A percentile compares a stretch with the other conserved stretches of the same genome.
These are phyloP conservation scores for Pichia sp. DNA, from an alignment of 1,139 yeast species.

Conservation along the genomic window DNA sequence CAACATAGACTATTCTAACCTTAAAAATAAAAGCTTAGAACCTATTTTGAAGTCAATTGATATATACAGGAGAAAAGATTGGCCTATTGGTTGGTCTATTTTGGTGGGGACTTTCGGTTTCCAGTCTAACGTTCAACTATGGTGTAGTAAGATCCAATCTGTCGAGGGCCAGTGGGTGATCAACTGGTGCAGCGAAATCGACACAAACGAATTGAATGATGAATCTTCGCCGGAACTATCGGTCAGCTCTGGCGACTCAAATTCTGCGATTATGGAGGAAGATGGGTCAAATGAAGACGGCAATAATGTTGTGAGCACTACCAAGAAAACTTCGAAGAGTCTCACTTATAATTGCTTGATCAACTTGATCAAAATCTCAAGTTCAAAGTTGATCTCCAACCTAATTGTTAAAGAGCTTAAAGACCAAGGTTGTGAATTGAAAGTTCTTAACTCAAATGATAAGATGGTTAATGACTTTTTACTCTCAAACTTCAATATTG, in stretches of 20 bases:
- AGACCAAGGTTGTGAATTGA: conserved; percentile 38
- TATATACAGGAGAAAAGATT: conserved; percentile 57
- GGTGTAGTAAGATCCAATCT: conserved; percentile 61
- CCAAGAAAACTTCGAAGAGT: conserved; percentile 13
- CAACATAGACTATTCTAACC: conserved; percentile 23
- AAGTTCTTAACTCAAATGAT: conserved; percentile 30
- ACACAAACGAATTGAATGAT: conserved; percentile 13
- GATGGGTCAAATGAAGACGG: not conserved
- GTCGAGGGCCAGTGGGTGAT: conserved; percentile 62
- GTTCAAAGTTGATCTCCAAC: conserved; percentile 60
- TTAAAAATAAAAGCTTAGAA: conserved; percentile 26
- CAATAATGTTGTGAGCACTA: not conserved
- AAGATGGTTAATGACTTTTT: conserved; percentile 23
- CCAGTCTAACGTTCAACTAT: conserved; percentile 50
- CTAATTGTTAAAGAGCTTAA: conserved; percentile 60
- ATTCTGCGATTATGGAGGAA: not conserved
- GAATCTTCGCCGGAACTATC: not conserved
- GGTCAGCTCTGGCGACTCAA: not conserved
- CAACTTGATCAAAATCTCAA: conserved; percentile 47
- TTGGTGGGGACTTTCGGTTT: conserved; percentile 44
- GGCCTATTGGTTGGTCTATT: conserved; percentile 74
- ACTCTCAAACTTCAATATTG: conserved; percentile 19
- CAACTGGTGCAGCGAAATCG: conserved; percentile 41
- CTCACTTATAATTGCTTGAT: conserved; percentile 46
- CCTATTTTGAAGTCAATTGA: conserved; percentile 34